Percentiles rank a stretch among this genome's conserved stretches.
phyloP scores from a whole-genome alignment of 2,329 filamentous ascomycete species.

The Ceratocystis albifundus region DNA sequence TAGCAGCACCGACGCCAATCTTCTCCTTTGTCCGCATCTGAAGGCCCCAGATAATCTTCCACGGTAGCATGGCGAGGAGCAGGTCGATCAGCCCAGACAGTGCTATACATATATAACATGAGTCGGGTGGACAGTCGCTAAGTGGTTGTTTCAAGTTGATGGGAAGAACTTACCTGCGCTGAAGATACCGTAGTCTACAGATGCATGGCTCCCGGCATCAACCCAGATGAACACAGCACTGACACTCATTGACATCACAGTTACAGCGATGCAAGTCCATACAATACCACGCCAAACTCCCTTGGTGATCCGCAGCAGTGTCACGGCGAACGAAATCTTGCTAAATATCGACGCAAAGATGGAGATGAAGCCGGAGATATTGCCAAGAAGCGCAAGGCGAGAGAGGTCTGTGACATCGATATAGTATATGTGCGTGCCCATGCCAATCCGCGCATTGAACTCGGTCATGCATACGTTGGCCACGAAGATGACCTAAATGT shows the following conservation, averaged over 20 bases:
- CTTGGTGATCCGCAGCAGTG: slow-evolving; percentile 27
- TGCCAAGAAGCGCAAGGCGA: slow-evolving; percentile 22
- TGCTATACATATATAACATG: slow-evolving; percentile 16
- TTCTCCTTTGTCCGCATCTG: slow-evolving; percentile 34
- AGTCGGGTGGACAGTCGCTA: not conserved
- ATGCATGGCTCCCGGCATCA: slow-evolving; percentile 10
- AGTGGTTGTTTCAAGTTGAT: not conserved
- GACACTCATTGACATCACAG: slow-evolving; percentile 26
- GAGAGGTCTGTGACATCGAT: slow-evolving; percentile 4
- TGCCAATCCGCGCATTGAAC: slow-evolving; percentile 22
- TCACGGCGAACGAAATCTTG: slow-evolving; percentile 30
- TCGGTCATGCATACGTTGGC: slow-evolving; percentile 21
- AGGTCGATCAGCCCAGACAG: slow-evolving; percentile 34
- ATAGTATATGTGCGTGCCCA: slow-evolving; percentile 24
- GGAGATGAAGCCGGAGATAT: slow-evolving; percentile 25
- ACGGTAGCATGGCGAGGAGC: slow-evolving; percentile 33
- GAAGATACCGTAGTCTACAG: slow-evolving; percentile 24
- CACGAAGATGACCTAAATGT: slow-evolving; percentile 21
- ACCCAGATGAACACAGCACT: slow-evolving; percentile 26
- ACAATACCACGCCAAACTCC: slow-evolving; percentile 24
- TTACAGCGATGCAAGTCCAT: slow-evolving; percentile 27
- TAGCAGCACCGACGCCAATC: slow-evolving; percentile 33
- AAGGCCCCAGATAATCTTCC: slow-evolving; percentile 33
- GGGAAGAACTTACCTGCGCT: slow-evolving; percentile 20
- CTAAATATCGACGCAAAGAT: slow-evolving; percentile 27